Conservation (phyloP, 2,329 filamentous ascomycete species). For the Niveomyces coronatus region DNA sequence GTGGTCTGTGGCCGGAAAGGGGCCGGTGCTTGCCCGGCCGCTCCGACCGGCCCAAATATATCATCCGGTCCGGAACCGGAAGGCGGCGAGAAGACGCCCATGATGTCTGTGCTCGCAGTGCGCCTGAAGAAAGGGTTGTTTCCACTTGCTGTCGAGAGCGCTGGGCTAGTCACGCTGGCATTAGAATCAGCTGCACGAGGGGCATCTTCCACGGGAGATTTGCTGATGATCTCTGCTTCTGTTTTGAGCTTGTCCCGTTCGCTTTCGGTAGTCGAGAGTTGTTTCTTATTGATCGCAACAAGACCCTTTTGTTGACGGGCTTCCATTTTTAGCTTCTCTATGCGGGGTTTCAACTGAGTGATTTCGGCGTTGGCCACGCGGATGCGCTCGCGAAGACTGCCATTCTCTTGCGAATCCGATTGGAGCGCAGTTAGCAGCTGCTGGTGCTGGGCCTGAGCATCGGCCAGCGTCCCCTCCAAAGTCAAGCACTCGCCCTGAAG, state of each 20-base stretch:
- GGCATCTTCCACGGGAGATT: slow-evolving; percentile 49
- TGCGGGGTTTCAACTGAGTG: slow-evolving; percentile 71
- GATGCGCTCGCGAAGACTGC: slow-evolving; percentile 77
- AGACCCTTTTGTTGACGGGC: slow-evolving; percentile 92
- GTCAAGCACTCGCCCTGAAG: slow-evolving; percentile 75
- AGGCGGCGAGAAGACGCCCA: slow-evolving; percentile 41
- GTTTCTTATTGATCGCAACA: slow-evolving; percentile 97
- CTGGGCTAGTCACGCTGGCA: slow-evolving; percentile 57
- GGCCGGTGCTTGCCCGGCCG: slow-evolving; percentile 27
- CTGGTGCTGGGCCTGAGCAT: slow-evolving; percentile 73
- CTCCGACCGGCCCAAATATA: slow-evolving; percentile 59
- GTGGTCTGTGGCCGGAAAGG: slow-evolving; percentile 44
- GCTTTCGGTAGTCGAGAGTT: slow-evolving; percentile 77
- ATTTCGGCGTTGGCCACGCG: slow-evolving; percentile 74
- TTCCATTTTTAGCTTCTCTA: slow-evolving; percentile 88
- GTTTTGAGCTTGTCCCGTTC: slow-evolving; percentile 80
- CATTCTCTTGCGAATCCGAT: slow-evolving; percentile 82
- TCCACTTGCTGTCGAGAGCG: slow-evolving; percentile 56
- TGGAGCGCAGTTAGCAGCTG: slow-evolving; percentile 66
- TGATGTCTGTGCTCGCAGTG: slow-evolving; percentile 50
- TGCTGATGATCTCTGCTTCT: slow-evolving; percentile 62
- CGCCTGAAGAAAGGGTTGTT: slow-evolving; percentile 94
- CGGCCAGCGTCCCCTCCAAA: slow-evolving; percentile 70
- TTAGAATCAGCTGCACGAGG: slow-evolving; percentile 41
- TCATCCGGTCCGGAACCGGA: slow-evolving; percentile 55